Evolutionary conservation across 305 asterid species (phyloP), one percentile per base, ranked within the genome.

Genomic region (Plantago coronopus): DNA sequence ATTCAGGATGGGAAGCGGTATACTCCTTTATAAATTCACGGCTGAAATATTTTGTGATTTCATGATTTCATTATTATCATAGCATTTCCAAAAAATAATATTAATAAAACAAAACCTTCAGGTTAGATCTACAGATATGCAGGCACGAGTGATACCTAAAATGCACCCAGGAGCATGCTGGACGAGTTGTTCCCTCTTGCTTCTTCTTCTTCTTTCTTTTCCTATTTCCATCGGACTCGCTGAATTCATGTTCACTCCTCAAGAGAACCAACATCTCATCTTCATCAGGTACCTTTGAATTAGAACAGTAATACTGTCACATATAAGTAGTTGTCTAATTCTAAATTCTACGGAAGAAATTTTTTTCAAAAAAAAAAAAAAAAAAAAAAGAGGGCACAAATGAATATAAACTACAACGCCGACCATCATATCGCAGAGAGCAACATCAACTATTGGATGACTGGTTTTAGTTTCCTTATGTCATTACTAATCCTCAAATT

Each of bases 91-190:
- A 0, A 7, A 7, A 7, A 7, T 34, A 34, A 34, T 2, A 34
- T 4, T 34, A 34, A n/a, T n/a, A 27, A 27, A 34, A 12, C 11
- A 34, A 9, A 34, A 34, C 11, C 40, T 34, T 8, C 13, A 38
- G 2, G 43, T 64, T 18, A 37, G 43, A 34, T 19, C 7, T 38
- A 1, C 55, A 59, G 25, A 38, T 29, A 59, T 9, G 11, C 38
- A 20, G 22, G 20, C 37, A 31, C 1, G 25, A 38, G 19, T 46
- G 46, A 67, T 78, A 89, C 96, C 99, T 89, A 75, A 93, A 93
- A 65, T 93, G 96, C 73, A 89, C 99, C 97, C 97, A 93, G 46
- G 99, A 93, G 73, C 97, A 93, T 63, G 97, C 95, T 37, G 97
- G 97, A 23, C 97, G 95, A 48, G 95, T 84, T 48, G 82, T 62